Conservation (phyloP, 1,139 yeast species). For the Pichiaceae sp. region DNA sequence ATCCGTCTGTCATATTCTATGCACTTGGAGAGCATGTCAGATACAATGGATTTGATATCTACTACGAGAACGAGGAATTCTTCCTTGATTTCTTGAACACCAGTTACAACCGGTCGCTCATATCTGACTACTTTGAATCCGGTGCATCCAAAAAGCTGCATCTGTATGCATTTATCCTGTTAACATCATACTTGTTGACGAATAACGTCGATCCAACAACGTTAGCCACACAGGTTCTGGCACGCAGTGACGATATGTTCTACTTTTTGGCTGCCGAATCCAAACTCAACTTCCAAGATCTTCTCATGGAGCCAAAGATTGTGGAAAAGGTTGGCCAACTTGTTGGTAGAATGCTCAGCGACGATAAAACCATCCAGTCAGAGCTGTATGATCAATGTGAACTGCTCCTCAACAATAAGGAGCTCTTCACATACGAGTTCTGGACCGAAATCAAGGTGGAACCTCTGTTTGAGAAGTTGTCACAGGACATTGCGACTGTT, state of each 20-base stretch:
- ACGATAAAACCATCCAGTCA: slow-evolving; percentile 8
- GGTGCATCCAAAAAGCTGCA: slow-evolving; percentile 5
- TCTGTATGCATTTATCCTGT: slow-evolving; percentile 13
- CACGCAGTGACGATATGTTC: slow-evolving; percentile 15
- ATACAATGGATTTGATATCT: slow-evolving; percentile 31
- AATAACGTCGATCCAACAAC: slow-evolving; percentile 5
- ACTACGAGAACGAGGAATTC: slow-evolving; percentile 28
- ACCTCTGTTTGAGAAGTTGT: slow-evolving; percentile 6
- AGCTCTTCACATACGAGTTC: slow-evolving; percentile 17
- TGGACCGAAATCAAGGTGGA: slow-evolving; percentile 16
- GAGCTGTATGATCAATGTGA: slow-evolving; percentile 14
- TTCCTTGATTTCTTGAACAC: slow-evolving; percentile 26
- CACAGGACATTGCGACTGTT: slow-evolving; percentile 5
- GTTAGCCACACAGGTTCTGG: slow-evolving; percentile 10
- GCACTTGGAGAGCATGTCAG: slow-evolving; percentile 34
- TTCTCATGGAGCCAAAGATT: slow-evolving; percentile 14
- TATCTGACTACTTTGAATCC: slow-evolving; percentile 8
- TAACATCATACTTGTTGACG: slow-evolving; percentile 10
- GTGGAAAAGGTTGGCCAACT: slow-evolving; percentile 13
- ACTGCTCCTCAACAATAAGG: slow-evolving; percentile 10
- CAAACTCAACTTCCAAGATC: slow-evolving; percentile 10
- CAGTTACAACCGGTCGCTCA: slow-evolving; percentile 10
- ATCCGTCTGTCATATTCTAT: slow-evolving; percentile 23
- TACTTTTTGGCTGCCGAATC: slow-evolving; percentile 22
- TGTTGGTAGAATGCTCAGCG: slow-evolving; percentile 22